Evolutionary conservation across 345 rosid genomes (phyloP), one percentile per base, ranked within the genome.

Genomic region (Eucalyptus polybractea): DNA sequence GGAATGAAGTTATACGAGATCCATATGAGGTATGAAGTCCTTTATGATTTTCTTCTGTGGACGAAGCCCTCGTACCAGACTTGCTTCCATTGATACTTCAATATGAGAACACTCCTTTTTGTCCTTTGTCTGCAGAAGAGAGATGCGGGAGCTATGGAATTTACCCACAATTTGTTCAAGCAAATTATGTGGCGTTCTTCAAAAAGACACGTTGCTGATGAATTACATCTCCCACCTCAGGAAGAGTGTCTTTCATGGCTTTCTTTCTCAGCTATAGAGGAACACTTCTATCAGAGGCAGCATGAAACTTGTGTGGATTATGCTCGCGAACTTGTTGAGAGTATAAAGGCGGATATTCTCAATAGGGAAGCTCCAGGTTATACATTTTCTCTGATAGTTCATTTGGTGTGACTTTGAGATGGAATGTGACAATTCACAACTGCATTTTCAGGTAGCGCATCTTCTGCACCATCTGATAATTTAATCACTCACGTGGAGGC

Each of bases 101-200:
- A 54, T 40, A 86, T 40, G 44, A 45, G 60, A 86, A 44, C 15
- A 51, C 60, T 31, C 50, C 37, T 60, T 62, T 88, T 88, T 89
- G 86, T 47, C 88, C 65, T 86, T 86, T 69, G 89, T 10, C 89
- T 91, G 88, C 95, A 97, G 99, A 96, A 94, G 89, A 91, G 93
- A 90, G 98, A 97, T 80, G 90, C 80, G 60, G 93, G 93, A 87
- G 98, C 98, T 45, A 93, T 96, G 96, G 97, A 94, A 76, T 97
- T 97, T 89, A 93, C 98, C 10, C 98, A 96, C 89, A 94, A 91
- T 4, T 88, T 96, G 89, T 97, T 96, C 93, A 97, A 94, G 92
- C 95, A 94, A 90, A 93, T 97, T 60, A 96, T 97, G 99, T 97
- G 99, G 99, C 99, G 99, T 86, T 97, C 99, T 91, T 95, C 99